Evolutionary conservation across 129 eudicot genomes (phyloP), one percentile per base, ranked within the genome.

Genomic region (Mikania micrantha): DNA sequence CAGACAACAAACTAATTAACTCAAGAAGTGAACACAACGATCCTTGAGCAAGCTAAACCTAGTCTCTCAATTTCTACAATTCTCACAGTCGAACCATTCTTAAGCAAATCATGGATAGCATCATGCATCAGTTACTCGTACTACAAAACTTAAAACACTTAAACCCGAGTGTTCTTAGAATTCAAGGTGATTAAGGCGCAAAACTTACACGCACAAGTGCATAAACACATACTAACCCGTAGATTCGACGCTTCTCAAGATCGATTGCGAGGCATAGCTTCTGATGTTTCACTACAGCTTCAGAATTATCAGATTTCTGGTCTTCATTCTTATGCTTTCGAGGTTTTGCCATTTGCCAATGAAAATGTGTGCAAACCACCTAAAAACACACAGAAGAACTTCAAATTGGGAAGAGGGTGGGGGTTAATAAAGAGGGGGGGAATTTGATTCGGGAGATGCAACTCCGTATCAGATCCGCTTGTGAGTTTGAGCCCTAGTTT

Each of bases 241-340:
- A 94, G 52, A 94, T 79, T 53, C 85, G 85, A 44, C 90, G 94
- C 49, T 85, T 87, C 1, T 79, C 82, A 78, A 83, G 74, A 61
- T 94, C 97, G 63, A 94, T 87, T 2, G 95, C 81, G 22, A 94
- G 82, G 45, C 99, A 94, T 3, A 94, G 79, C 90, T 90, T 94
- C 86, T 94, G 99, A 67, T 94, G 97, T 57, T 76, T 81, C 19
- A 90, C 95, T 28, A 90, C 83, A 63, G 99, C 92, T 65, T 86
- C 96, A 2, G 90, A 71, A 77, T 86, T 83, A 42, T 85, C 89
- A 5, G 73, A 68, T 63, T 78, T 84, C 81, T 88, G 90, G 47
- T 85, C 94, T 66, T 92, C 98, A 39, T 78, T 92, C 75, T 92
- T 92, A 42, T 82, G 89, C 82, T 86, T 88, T 19, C 84, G 82